These are phyloP conservation scores for Talaromyces ruber DNA, from an alignment of 495 filamentous ascomycete genomes.

Conservation along the genomic window DNA sequence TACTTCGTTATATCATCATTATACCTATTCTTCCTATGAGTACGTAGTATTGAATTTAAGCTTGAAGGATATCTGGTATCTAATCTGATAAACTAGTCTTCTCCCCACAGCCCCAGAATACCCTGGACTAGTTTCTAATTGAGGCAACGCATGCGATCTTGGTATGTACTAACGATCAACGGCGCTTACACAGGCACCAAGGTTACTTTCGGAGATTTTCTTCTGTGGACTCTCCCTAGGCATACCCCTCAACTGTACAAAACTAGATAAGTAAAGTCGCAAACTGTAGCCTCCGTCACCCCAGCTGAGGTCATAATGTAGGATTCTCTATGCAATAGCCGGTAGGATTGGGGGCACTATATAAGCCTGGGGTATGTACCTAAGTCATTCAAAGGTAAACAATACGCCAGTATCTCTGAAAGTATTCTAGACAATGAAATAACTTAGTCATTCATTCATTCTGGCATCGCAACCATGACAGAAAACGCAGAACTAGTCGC, in stretches of 20 bases:
- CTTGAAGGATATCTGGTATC: too few relatives aligned
- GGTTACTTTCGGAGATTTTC: neutral
- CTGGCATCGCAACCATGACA: neutral
- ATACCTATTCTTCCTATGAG: neutral
- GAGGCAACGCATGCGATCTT: neutral
- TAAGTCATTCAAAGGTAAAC: neutral
- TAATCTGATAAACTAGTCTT: neutral
- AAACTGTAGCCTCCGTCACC: neutral
- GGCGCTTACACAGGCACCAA: neutral
- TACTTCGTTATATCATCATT: neutral
- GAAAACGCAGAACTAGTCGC: neutral
- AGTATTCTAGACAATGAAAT: neutral
- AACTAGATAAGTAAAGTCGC: neutral
- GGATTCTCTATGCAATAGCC: neutral
- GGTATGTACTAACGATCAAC: neutral
- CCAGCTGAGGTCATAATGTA: neutral
- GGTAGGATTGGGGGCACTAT: neutral
- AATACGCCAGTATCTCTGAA: neutral
- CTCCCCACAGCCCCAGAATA: neutral
- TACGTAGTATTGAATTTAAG: neutral
- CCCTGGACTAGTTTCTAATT: neutral
- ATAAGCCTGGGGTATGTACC: neutral
- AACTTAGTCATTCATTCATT: neutral
- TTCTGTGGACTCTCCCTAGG: neutral
- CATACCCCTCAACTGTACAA: neutral